Conservation (phyloP, 768 basidiomycete species). For the Amylocystis lapponica region DNA sequence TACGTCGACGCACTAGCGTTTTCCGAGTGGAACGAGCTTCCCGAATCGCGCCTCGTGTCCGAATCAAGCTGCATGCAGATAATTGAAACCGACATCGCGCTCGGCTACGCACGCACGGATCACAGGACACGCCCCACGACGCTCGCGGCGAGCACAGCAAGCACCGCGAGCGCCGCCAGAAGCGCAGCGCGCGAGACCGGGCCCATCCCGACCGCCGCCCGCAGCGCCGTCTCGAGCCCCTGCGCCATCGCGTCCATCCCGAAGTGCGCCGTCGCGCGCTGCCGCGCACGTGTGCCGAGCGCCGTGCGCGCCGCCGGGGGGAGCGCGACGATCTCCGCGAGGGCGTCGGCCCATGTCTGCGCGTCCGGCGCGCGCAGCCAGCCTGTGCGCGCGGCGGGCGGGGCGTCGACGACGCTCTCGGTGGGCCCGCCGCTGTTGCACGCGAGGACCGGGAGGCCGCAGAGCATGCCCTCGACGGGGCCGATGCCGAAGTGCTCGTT, state of each 20-base stretch:
- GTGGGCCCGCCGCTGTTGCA: constrained; percentile 86
- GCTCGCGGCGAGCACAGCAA: constrained; percentile 7
- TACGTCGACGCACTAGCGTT: too few relatives aligned
- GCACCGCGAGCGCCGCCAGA: not conserved
- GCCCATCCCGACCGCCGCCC: constrained; percentile 54
- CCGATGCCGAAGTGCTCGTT: constrained; percentile 99
- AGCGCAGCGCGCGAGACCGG: constrained; percentile 16
- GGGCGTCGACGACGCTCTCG: constrained; percentile 64
- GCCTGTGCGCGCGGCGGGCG: constrained; percentile 55
- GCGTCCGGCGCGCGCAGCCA: constrained; percentile 65
- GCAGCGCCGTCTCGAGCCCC: constrained; percentile 49
- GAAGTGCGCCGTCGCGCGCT: constrained; percentile 61
- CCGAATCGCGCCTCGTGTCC: too few relatives aligned
- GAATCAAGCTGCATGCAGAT: too few relatives aligned
- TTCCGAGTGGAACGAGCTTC: too few relatives aligned
- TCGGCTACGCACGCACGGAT: too few relatives aligned
- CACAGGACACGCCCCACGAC: not conserved
- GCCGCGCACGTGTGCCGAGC: constrained; percentile 50
- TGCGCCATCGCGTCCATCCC: constrained; percentile 71
- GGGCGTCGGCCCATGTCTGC: constrained; percentile 62
- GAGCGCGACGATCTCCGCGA: constrained; percentile 54
- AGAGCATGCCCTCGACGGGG: constrained; percentile 92
- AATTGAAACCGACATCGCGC: too few relatives aligned
- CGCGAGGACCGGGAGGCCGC: constrained; percentile 85
- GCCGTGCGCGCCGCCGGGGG: constrained; percentile 34